A percentile compares a stretch with the other conserved stretches of the same genome.
Evolutionary conservation across 176 grass and related monocot genomes (phyloP).

Genomic region (Triticum turgidum): DNA sequence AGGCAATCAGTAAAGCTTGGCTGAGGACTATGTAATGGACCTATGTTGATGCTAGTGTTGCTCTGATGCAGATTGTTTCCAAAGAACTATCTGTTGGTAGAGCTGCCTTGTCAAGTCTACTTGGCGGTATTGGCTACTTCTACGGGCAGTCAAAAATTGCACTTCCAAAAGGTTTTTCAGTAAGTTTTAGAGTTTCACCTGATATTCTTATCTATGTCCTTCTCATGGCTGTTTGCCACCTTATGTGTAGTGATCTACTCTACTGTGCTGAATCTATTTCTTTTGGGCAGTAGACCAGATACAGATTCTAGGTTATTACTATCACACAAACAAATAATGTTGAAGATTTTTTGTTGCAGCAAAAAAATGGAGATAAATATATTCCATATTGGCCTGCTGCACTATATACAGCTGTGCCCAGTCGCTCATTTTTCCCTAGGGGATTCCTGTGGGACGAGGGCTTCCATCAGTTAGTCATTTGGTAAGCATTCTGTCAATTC

Average conservation of each 20-base stretch:
- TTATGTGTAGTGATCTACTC: conserved; percentile 13
- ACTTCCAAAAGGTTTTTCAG: conserved; percentile 77
- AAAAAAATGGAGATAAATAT: conserved; percentile 88
- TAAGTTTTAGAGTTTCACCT: conserved; percentile 60
- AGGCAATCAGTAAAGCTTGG: conserved; percentile 9
- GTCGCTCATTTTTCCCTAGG: conserved; percentile 92
- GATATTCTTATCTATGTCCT: conserved; percentile 21
- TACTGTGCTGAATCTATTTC: not conserved
- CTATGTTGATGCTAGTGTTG: conserved; percentile 16
- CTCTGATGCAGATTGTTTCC: conserved; percentile 56
- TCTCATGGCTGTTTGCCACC: not conserved
- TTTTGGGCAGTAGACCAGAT: conserved; percentile 4
- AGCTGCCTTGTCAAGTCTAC: conserved; percentile 82
- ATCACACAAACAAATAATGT: conserved; percentile 9
- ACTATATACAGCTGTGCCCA: conserved; percentile 94
- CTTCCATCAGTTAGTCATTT: conserved; percentile 88
- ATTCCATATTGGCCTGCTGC: conserved; percentile 89
- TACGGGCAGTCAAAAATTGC: conserved; percentile 95
- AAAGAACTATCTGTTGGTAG: conserved; percentile 64
- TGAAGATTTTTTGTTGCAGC: conserved; percentile 54
- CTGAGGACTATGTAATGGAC: not conserved
- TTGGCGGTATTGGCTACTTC: conserved; percentile 94
- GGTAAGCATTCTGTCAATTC: conserved; percentile 49
- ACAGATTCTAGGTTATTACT: not conserved
- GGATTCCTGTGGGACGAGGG: conserved; percentile 98